Evolutionary conservation across 371 early-diverging fungal species (phyloP).

Genomic region (Mucor circinelloides): DNA sequence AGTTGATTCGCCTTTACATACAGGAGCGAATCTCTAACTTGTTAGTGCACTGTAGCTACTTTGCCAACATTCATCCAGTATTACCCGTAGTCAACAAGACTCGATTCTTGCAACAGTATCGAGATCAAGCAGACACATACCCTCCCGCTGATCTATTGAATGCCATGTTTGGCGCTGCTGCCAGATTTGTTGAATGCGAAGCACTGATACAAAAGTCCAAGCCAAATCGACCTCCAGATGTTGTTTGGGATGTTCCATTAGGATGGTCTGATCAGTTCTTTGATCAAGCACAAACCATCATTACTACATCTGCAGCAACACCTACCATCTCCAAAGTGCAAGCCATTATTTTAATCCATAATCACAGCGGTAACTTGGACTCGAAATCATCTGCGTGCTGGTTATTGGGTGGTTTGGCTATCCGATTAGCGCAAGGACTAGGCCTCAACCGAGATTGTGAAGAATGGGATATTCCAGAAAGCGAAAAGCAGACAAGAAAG

Average conservation of each 20-base stretch:
- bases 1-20: background rate
- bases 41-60: constrained; percentile 27
- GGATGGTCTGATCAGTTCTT: constrained; percentile 54
- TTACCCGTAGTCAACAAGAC: constrained; percentile 52
- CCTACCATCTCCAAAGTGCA: constrained; percentile 49
- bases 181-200: constrained; percentile 47
- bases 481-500: constrained; percentile 49
- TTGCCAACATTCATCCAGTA: constrained; percentile 50
- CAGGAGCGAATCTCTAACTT: background rate
- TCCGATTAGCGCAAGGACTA: constrained; percentile 42
- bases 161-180: constrained; percentile 56
- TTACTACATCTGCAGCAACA: constrained; percentile 22
- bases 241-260: constrained; percentile 42
- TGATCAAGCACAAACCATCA: constrained; percentile 39
- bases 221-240: constrained; percentile 27
- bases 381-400: constrained; percentile 51
- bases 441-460: constrained; percentile 47
- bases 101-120: constrained; percentile 44
- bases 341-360: constrained; percentile 44
- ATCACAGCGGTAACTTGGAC: constrained; percentile 47
- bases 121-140: constrained; percentile 41
- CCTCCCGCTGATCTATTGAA: constrained; percentile 44
- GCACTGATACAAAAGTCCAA: constrained; percentile 22
- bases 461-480: constrained; percentile 47
- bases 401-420: constrained; percentile 41